Percentiles rank a stretch among this genome's conserved stretches.
phyloP scores from a whole-genome alignment of 148 eudicot genomes.

The Vaccinium myrtillus region DNA sequence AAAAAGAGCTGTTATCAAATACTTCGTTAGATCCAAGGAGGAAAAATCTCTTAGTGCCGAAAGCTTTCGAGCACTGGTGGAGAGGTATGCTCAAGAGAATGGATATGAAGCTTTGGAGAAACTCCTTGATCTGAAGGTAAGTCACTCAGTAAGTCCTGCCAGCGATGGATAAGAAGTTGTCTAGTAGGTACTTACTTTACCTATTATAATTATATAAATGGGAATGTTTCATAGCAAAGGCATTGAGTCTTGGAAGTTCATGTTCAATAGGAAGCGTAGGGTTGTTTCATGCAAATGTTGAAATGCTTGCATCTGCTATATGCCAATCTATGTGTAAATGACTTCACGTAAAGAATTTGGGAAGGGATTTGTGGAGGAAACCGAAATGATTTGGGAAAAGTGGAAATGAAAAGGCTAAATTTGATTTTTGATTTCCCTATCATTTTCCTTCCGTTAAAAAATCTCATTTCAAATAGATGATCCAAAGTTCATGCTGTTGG shows the following conservation, averaged over 20 bases:
- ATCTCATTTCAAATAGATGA: not conserved
- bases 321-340: not conserved
- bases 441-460: not conserved
- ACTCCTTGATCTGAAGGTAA: slow-evolving; percentile 11
- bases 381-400: not conserved
- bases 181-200: not conserved
- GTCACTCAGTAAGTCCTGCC: not conserved
- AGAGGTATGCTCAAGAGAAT: slow-evolving; percentile 12
- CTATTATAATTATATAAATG: not conserved
- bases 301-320: not conserved
- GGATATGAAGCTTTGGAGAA: slow-evolving; percentile 21
- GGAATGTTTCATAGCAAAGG: not conserved
- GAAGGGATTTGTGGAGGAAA: not conserved
- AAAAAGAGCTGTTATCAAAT: not conserved
- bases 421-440: not conserved
- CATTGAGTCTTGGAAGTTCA: not conserved
- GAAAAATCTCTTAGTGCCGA: not conserved
- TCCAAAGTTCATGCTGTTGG: not conserved
- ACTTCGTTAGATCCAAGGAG: not conserved
- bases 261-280: not conserved
- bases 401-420: not conserved
- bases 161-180: not conserved
- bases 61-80: slow-evolving; percentile 8
- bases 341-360: not conserved
- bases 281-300: not conserved